A percentile compares a stretch with the other conserved stretches of the same genome.
Evolutionary conservation across 2,329 filamentous ascomycete species (phyloP).

Genomic region (Calonectria naviculata): DNA sequence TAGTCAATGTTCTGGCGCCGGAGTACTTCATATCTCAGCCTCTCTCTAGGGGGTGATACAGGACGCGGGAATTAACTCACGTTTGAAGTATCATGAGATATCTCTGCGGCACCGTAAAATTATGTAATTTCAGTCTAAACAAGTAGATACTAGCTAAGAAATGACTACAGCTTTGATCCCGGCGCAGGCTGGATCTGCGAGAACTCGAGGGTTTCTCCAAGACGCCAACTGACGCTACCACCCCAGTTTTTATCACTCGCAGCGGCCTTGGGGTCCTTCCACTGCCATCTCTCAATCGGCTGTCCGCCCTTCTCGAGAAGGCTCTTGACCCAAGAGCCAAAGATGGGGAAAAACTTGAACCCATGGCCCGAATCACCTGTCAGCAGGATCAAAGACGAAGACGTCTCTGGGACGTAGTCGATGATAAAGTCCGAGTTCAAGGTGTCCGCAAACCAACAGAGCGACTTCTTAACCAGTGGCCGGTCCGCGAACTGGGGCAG

Average conservation of each 20-base stretch:
- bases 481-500: constrained; percentile 23
- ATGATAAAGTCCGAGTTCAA: constrained; percentile 69
- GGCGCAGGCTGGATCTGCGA: constrained; percentile 26
- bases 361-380: constrained; percentile 71
- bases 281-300: constrained; percentile 59
- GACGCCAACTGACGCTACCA: constrained; percentile 50
- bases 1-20: too few species aligned
- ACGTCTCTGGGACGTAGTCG: constrained; percentile 65
- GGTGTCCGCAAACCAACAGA: constrained; percentile 75
- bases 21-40: too few species aligned
- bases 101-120: background rate
- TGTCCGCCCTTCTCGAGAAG: constrained; percentile 54
- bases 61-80: too few species aligned
- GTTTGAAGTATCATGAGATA: too few species aligned
- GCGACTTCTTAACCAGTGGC: constrained; percentile 26
- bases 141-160: background rate
- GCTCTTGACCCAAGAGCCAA: constrained; percentile 64
- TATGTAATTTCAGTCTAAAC: background rate
- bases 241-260: constrained; percentile 39
- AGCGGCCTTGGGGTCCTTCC: constrained; percentile 51
- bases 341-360: constrained; percentile 71
- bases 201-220: constrained; percentile 44
- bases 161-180: constrained; percentile 12
- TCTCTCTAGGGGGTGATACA: too few species aligned
- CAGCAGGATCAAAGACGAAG: constrained; percentile 58